Evolutionary conservation across 345 rosid species (phyloP).

Genomic region (Bruguiera sexangula): DNA sequence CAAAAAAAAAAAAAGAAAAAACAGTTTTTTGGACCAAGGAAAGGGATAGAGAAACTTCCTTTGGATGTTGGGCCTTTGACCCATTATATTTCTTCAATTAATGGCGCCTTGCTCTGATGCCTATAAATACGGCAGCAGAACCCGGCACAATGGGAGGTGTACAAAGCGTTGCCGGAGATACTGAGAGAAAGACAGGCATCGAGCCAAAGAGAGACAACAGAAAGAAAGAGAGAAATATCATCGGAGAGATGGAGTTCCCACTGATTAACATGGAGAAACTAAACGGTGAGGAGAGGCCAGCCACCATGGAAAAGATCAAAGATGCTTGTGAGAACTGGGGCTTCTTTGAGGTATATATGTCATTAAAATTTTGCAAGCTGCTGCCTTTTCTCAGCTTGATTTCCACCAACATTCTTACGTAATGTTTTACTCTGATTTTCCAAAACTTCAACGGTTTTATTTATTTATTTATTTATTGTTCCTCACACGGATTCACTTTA

Average conservation of each 20-base stretch:
- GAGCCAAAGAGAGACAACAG: not conserved
- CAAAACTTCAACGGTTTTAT: not conserved
- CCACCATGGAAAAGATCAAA: constrained; percentile 65
- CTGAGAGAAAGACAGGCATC: not conserved
- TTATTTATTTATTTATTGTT: too few species aligned
- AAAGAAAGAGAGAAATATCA: not conserved
- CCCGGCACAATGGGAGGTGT: not conserved
- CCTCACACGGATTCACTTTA: constrained; percentile 6
- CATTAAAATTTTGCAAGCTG: not conserved
- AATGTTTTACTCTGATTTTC: not conserved
- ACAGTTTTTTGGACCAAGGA: not conserved
- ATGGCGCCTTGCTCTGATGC: not conserved
- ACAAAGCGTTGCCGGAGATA: not conserved
- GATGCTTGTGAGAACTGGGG: constrained; percentile 99
- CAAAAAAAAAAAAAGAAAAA: too few species aligned
- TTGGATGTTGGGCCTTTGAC: not conserved
- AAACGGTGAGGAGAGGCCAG: constrained; percentile 55
- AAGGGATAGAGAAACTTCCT: too few species aligned
- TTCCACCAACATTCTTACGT: not conserved
- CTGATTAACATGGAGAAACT: constrained; percentile 62
- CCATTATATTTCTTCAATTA: not conserved
- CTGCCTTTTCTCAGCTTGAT: not conserved
- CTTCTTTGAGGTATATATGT: constrained; percentile 71
- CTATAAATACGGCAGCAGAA: constrained; percentile 29
- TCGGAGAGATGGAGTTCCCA: constrained; percentile 59